phyloP scores from a whole-genome alignment of 805 yeast species.

The Candida methanosorbosa region DNA sequence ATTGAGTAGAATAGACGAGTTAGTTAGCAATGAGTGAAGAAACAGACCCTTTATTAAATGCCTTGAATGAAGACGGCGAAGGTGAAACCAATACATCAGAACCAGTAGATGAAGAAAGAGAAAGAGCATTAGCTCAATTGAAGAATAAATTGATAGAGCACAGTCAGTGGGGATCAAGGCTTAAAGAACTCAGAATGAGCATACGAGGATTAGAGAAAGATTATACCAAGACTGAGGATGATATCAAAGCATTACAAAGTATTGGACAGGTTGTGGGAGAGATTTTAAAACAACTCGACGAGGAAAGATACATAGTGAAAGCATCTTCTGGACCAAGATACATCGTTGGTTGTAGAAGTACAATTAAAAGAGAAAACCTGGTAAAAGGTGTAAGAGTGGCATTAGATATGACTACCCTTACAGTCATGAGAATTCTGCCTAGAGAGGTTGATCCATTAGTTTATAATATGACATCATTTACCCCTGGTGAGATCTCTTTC shows the following conservation, averaged over 20 bases:
- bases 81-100: slow-evolving; percentile 13
- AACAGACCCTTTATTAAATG: slow-evolving; percentile 70
- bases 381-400: slow-evolving; percentile 96
- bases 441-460: slow-evolving; percentile 98
- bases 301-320: slow-evolving; percentile 90
- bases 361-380: slow-evolving; percentile 73
- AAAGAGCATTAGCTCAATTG: slow-evolving; percentile 67
- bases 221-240: slow-evolving; percentile 91
- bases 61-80: slow-evolving; percentile 35
- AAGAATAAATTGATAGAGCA: slow-evolving; percentile 86
- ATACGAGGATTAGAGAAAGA: slow-evolving; percentile 78
- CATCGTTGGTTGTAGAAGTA: slow-evolving; percentile 94
- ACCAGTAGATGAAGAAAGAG: slow-evolving; percentile 60
- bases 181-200: slow-evolving; percentile 73
- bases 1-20: too few relatives aligned
- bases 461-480: slow-evolving; percentile 95
- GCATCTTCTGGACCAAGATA: slow-evolving; percentile 97
- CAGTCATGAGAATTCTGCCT: slow-evolving; percentile 95
- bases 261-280: slow-evolving; percentile 98
- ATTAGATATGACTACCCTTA: slow-evolving; percentile 92
- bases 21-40: slow-evolving; percentile 34
- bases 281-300: slow-evolving; percentile 89
- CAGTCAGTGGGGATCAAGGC: slow-evolving; percentile 86
- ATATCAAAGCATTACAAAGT: slow-evolving; percentile 92
- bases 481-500: slow-evolving; percentile 95